These are phyloP conservation scores for Tuber microsphaerosporum DNA, from an alignment of 495 filamentous ascomycete genomes.

Conservation along the genomic window DNA sequence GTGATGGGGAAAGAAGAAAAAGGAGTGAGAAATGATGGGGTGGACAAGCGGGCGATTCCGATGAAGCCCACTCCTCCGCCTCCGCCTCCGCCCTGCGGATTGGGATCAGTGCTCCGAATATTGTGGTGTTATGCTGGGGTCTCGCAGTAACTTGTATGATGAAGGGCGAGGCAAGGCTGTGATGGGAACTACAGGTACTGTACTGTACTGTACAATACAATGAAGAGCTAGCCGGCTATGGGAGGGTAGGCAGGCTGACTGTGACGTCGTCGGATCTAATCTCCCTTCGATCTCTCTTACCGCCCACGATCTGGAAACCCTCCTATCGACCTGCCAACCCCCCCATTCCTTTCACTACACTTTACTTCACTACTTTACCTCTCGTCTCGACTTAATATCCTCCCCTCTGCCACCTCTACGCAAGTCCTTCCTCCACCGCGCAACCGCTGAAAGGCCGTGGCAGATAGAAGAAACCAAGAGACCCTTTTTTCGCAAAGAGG, in stretches of 20 bases:
- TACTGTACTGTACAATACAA: neutral
- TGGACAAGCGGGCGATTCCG: neutral
- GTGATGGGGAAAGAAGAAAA: neutral
- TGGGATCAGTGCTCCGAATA: neutral
- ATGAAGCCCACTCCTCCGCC: neutral
- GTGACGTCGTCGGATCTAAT: constrained; percentile 6
- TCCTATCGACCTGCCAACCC: neutral
- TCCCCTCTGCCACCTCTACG: neutral
- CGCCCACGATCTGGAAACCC: neutral
- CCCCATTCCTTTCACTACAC: neutral
- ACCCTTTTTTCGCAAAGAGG: neutral
- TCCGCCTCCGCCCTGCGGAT: neutral
- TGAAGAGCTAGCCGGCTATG: neutral
- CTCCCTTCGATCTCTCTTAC: neutral
- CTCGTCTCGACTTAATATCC: neutral
- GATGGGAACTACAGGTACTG: neutral
- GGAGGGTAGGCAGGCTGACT: neutral
- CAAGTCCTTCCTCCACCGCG: neutral
- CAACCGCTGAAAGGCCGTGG: neutral
- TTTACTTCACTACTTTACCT: neutral
- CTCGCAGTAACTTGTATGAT: no score
- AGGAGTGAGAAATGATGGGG: neutral
- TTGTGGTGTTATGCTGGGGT: neutral
- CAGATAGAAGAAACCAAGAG: neutral
- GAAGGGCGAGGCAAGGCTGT: neutral